These are phyloP conservation scores for Posidonia australis DNA, from an alignment of 106 monocot genomes.

Conservation along the genomic window DNA sequence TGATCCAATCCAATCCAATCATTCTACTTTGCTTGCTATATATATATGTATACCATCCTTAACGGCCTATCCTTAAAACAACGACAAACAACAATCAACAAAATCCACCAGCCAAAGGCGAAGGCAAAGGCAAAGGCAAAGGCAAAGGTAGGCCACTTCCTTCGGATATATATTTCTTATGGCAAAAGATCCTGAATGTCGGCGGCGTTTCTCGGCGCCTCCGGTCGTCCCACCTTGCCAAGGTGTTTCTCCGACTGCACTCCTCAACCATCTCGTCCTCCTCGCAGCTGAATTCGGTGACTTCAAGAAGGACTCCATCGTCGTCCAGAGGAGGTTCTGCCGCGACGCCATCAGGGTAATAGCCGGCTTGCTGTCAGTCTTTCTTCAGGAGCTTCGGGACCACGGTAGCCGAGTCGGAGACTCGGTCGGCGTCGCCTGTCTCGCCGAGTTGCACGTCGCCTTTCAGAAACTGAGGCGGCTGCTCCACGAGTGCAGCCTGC, in stretches of 20 bases:
- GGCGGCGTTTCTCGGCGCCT: too few relatives aligned
- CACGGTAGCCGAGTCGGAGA: not conserved
- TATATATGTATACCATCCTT: too few relatives aligned
- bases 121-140: too few relatives aligned
- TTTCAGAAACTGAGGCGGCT: slow-evolving; percentile 49
- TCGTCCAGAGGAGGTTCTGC: slow-evolving; percentile 19
- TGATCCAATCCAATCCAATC: too few relatives aligned
- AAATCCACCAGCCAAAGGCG: too few relatives aligned
- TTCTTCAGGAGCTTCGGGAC: slow-evolving; percentile 32
- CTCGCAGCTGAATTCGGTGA: slow-evolving; percentile 20
- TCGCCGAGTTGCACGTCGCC: slow-evolving; percentile 63
- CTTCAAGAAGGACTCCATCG: slow-evolving; percentile 1
- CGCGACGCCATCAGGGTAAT: slow-evolving; percentile 26
- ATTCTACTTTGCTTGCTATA: too few relatives aligned
- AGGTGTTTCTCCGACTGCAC: slow-evolving; percentile 26
- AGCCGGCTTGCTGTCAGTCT: slow-evolving; percentile 23
- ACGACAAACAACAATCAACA: too few relatives aligned
- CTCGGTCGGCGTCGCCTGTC: slow-evolving; percentile 19
- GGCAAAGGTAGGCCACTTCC: too few relatives aligned
- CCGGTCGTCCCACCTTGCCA: slow-evolving; percentile 42
- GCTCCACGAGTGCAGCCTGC: slow-evolving; percentile 33
- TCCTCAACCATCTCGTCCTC: slow-evolving; percentile 28
- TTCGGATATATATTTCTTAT: too few relatives aligned
- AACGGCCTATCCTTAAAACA: too few relatives aligned
- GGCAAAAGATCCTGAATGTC: too few relatives aligned